phyloP scores from a whole-genome alignment of 371 early-diverging fungal species.

The Coemansia sp. region DNA sequence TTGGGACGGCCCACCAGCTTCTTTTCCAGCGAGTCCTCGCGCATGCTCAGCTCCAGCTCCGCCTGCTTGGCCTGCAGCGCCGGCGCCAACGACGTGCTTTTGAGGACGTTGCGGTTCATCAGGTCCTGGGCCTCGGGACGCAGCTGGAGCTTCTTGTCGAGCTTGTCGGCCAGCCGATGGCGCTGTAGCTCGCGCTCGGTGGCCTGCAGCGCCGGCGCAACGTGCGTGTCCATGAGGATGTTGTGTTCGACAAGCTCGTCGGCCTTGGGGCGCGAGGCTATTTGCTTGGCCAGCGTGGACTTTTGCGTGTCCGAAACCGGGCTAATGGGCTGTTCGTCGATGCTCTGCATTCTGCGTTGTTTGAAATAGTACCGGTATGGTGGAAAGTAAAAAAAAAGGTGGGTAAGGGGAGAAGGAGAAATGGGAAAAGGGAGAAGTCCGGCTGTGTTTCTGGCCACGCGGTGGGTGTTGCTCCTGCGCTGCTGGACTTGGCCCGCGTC shows the following conservation, averaged over 20 bases:
- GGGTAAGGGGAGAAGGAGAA: background rate
- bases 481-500: too few species aligned
- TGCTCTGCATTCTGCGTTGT: slow-evolving; percentile 1
- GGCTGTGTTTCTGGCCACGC: background rate
- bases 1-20: slow-evolving; percentile 75
- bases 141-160: slow-evolving; percentile 68
- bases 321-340: slow-evolving; percentile 8
- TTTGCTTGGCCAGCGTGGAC: slow-evolving; percentile 15
- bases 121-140: slow-evolving; percentile 72
- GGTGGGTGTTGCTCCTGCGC: background rate
- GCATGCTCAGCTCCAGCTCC: slow-evolving; percentile 62
- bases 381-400: background rate
- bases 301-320: slow-evolving; percentile 2
- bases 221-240: slow-evolving; percentile 62
- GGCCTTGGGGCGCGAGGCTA: slow-evolving; percentile 29
- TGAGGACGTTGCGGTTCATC: slow-evolving; percentile 68
- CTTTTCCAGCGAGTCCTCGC: slow-evolving; percentile 67
- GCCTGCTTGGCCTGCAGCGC: slow-evolving; percentile 64
- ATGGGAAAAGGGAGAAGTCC: background rate
- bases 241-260: slow-evolving; percentile 70
- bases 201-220: slow-evolving; percentile 70
- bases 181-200: slow-evolving; percentile 63
- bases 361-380: background rate
- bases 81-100: slow-evolving; percentile 63
- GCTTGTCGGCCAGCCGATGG: slow-evolving; percentile 64